Evolutionary conservation across 2,329 filamentous ascomycete species (phyloP).

Genomic region (Neophaeococcomyces aloes): DNA sequence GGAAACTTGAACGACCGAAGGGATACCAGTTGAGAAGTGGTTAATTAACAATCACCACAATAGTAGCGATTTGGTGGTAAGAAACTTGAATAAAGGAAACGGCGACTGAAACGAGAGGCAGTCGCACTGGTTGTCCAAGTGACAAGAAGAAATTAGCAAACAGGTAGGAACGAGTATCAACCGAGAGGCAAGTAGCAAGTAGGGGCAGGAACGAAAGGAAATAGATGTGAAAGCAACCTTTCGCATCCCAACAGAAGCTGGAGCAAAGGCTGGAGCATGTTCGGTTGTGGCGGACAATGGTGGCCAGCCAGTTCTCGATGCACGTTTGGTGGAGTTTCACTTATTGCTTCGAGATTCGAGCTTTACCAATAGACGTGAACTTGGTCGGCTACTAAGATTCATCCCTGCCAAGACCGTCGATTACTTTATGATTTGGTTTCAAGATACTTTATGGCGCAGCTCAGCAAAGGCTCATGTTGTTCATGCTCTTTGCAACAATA

Average conservation of each 20-base stretch:
- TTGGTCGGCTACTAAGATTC: background rate
- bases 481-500: background rate
- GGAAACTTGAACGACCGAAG: constrained; percentile 4
- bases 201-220: constrained; percentile 1
- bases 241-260: too few species aligned
- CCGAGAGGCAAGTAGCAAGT: background rate
- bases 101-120: constrained; percentile 9
- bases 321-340: too few species aligned
- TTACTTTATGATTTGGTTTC: constrained; percentile 2
- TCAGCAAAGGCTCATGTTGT: constrained; percentile 1
- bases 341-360: background rate
- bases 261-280: too few species aligned
- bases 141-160: background rate
- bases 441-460: background rate
- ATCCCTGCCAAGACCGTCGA: background rate
- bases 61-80: background rate
- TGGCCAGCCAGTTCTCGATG: too few species aligned
- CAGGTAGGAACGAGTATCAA: constrained; percentile 5
- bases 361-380: background rate
- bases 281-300: too few species aligned
- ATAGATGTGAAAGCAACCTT: constrained; percentile 4
- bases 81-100: background rate
- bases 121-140: constrained; percentile 1
- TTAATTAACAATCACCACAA: constrained; percentile 1
- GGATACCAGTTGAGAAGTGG: background rate